These are phyloP conservation scores for Rhamnella rubrinervis DNA, from an alignment of 331 rosid genomes.

Conservation along the genomic window DNA sequence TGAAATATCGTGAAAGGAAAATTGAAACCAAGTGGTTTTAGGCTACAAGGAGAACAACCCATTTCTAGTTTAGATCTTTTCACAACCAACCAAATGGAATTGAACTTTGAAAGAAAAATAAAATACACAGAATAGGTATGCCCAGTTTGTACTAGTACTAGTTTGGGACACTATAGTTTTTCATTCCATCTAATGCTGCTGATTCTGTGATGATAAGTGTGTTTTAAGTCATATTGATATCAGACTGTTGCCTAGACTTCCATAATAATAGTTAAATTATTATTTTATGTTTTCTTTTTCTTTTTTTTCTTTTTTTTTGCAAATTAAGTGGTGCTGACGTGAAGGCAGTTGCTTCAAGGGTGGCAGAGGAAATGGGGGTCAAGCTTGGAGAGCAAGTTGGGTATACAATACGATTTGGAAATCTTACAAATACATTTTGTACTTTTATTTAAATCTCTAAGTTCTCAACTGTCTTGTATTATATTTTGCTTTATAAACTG, in stretches of 20 bases:
- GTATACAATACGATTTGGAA: conserved; percentile 90
- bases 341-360: conserved; percentile 87
- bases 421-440: conserved; percentile 66
- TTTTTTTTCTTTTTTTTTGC: not conserved
- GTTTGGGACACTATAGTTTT: not conserved
- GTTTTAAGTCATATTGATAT: not conserved
- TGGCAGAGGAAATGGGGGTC: conserved; percentile 92
- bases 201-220: not conserved
- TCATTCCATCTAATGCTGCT: not conserved
- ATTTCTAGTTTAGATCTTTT: no score
- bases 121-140: no score
- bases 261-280: no score
- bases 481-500: not conserved
- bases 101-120: no score
- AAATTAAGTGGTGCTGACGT: conserved; percentile 5
- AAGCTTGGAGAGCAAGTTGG: conserved; percentile 94
- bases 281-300: not conserved
- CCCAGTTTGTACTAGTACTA: no score
- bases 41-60: no score
- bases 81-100: no score
- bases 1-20: no score
- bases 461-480: not conserved
- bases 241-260: not conserved
- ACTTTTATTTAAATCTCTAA: conserved; percentile 11
- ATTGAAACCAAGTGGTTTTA: no score